Conservation (phyloP, 1,284 basidiomycete species). For the Cryptococcus jaspeensis region DNA sequence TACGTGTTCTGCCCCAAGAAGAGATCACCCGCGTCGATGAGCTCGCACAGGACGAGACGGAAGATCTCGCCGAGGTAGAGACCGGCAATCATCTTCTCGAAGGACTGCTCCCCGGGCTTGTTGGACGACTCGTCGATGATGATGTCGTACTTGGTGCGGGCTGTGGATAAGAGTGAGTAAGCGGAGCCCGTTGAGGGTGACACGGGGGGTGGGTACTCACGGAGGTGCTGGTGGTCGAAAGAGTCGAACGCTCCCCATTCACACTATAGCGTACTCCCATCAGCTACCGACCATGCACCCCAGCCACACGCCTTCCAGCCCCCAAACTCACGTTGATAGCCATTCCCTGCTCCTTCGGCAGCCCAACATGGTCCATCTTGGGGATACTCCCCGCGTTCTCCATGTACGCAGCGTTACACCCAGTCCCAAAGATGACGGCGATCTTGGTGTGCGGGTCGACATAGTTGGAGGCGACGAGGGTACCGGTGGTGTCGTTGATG, state of each 20-base stretch:
- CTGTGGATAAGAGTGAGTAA: constrained; percentile 27
- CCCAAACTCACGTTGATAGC: constrained; percentile 76
- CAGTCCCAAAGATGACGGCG: constrained; percentile 95
- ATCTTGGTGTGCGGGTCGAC: constrained; percentile 88
- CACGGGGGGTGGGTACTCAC: constrained; percentile 26
- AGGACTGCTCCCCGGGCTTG: constrained; percentile 82
- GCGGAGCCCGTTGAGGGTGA: too few species aligned
- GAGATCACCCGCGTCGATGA: constrained; percentile 93
- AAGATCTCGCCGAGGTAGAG: constrained; percentile 96
- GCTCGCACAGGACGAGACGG: constrained; percentile 87
- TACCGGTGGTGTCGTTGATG: constrained; percentile 97
- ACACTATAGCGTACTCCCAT: constrained; percentile 27
- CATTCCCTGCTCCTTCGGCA: constrained; percentile 72
- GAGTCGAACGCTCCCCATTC: constrained; percentile 94
- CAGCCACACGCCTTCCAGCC: neutral
- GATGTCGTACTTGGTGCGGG: constrained; percentile 90
- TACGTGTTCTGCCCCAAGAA: constrained; percentile 98
- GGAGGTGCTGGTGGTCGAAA: constrained; percentile 89
- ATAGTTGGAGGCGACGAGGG: constrained; percentile 94
- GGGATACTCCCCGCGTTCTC: constrained; percentile 75
- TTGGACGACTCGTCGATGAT: constrained; percentile 91
- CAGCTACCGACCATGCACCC: neutral
- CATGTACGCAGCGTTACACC: constrained; percentile 98
- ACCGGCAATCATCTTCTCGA: constrained; percentile 96
- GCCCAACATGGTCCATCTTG: constrained; percentile 72